Evolutionary conservation across 345 rosid genomes (phyloP), one percentile per base, ranked within the genome.

Genomic region (Eucalyptus regnans): DNA sequence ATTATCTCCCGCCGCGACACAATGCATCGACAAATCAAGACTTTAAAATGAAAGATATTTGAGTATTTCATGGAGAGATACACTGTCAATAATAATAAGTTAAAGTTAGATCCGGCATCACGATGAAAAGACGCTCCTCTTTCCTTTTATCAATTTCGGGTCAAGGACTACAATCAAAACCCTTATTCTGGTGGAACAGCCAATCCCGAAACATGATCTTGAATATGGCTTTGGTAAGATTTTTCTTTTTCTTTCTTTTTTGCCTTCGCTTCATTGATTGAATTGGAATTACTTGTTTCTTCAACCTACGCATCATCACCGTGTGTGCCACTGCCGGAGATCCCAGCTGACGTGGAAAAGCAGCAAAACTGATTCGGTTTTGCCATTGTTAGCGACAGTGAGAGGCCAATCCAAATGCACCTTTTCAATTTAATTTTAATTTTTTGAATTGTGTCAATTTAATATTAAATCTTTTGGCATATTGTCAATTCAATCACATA

Each of bases 1-100:
- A 3, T 66, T 14, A 7, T 66, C 41, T 16, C 17, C 8, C 1
- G 10, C 0, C 2, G 0, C 5, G 41, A 7, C 44, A 68, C 23
- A 17, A 17, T 68, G 12, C 0, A 68, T 2, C 4, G 23, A 17
- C 1, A 20, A 33, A 33, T 12, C 23, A 33, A 17, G 11, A 11
- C 23, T 9, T 68, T 37, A 43, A 71, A 71, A 37, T 3, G 14
- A 71, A 41, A 33, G 27, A 18, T 5, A 6, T 9, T 37, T 71
- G 27, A 71, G 81, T 11, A 71, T 37, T 37, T 37, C 0, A 17
- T 8, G 3, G 6, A 71, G 25, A 12, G 25, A 37, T 33, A 9
- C 3, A 18, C 1, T 8, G 12, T 31, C 7, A 2, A 68, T 16
- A 68, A 16, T 16, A 68, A 16, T 31, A 68, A 17, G 12, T 33